A percentile compares a stretch with the other conserved stretches of the same genome.
Conservation (phyloP, 192 early-diverging fungal species). For the Coemansia sp. region DNA sequence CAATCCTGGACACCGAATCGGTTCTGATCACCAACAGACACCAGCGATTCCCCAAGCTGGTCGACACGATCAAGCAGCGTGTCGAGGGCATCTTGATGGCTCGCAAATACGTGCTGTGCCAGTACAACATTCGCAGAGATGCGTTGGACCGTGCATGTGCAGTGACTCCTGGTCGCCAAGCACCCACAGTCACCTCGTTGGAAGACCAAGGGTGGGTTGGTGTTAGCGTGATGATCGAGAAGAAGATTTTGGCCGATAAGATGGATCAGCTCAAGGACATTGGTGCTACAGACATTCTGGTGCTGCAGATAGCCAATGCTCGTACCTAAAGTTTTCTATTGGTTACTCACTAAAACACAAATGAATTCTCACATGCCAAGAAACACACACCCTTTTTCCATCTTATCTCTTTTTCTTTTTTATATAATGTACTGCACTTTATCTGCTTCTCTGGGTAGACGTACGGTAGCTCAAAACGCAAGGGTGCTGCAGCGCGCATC, state of each 20-base stretch:
- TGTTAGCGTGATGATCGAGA: conserved; percentile 86
- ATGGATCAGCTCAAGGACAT: conserved; percentile 88
- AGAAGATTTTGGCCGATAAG: conserved; percentile 70
- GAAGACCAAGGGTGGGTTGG: conserved; percentile 88
- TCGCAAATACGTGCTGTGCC: conserved; percentile 81
- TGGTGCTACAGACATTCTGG: conserved; percentile 89
- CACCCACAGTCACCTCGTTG: conserved; percentile 81
- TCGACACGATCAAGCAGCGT: conserved; percentile 74
- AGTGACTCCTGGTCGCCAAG: conserved; percentile 92
- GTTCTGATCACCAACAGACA: conserved; percentile 87
- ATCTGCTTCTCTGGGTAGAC: neutral
- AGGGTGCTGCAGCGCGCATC: too few relatives aligned
- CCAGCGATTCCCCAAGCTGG: conserved; percentile 68
- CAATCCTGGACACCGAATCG: conserved; percentile 78
- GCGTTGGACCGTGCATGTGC: conserved; percentile 61
- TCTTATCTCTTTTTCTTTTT: conserved; percentile 3
- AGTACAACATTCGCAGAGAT: conserved; percentile 81
- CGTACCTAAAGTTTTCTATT: conserved; percentile 56
- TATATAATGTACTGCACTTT: neutral
- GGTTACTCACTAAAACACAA: neutral
- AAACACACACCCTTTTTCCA: neutral
- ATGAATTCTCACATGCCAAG: neutral
- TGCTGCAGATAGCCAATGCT: conserved; percentile 76
- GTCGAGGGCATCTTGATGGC: conserved; percentile 91
- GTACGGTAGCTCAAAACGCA: neutral